Percentiles rank a stretch among this genome's conserved stretches.
phyloP scores from a whole-genome alignment of 768 basidiomycete species.

The Lanmaoa rubissima region DNA sequence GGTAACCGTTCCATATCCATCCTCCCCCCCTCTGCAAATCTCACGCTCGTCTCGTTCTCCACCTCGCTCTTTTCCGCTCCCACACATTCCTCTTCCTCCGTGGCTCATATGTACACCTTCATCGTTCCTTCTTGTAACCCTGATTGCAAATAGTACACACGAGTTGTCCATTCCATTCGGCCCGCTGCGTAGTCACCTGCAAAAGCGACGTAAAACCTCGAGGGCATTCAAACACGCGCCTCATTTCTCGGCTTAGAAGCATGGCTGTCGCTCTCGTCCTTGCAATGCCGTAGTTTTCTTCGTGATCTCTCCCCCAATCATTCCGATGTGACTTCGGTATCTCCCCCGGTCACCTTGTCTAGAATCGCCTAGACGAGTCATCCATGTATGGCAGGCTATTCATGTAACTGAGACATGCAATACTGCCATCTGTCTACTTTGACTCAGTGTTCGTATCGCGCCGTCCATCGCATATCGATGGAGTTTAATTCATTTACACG shows the following conservation, averaged over 20 bases:
- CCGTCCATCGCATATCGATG: constrained; percentile 25
- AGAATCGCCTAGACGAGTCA: constrained; percentile 3
- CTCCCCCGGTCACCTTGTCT: constrained; percentile 27
- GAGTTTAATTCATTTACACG: constrained; percentile 23
- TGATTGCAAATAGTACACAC: constrained; percentile 6
- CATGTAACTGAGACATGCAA: constrained; percentile 6
- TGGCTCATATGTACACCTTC: background rate
- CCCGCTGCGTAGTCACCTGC: constrained; percentile 2
- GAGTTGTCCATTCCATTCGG: background rate
- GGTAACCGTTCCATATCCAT: constrained; percentile 17
- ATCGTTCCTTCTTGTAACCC: background rate
- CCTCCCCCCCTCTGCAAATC: constrained; percentile 26
- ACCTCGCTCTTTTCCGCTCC: constrained; percentile 1
- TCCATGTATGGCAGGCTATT: constrained; percentile 2
- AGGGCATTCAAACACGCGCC: background rate
- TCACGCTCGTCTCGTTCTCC: constrained; percentile 14
- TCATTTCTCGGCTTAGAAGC: constrained; percentile 7
- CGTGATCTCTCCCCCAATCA: constrained; percentile 12
- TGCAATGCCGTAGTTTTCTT: constrained; percentile 14
- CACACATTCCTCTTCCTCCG: background rate
- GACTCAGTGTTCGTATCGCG: constrained; percentile 10
- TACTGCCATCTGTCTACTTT: background rate
- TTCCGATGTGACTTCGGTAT: constrained; percentile 9
- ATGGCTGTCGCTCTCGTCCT: background rate
- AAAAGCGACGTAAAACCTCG: constrained; percentile 26